Evolutionary conservation across 257 asterid genomes (phyloP).

Genomic region (Fraxinus anomala): DNA sequence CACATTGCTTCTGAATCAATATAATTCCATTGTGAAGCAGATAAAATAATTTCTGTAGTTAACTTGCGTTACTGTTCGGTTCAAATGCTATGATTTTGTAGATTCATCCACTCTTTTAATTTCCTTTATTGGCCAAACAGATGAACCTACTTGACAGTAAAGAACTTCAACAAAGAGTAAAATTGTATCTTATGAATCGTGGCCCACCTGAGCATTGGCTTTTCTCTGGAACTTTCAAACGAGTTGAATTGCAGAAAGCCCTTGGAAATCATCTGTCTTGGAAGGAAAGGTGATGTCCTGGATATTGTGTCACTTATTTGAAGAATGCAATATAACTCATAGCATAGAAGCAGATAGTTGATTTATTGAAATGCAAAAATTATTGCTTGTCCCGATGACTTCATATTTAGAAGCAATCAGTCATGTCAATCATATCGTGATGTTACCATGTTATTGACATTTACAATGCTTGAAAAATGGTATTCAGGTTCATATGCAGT

Average conservation of each 20-base stretch:
- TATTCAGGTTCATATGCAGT: neutral
- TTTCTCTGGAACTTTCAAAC: constrained; percentile 78
- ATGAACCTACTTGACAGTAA: constrained; percentile 84
- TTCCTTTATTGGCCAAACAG: constrained; percentile 40
- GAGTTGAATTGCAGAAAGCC: constrained; percentile 83
- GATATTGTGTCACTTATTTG: constrained; percentile 13
- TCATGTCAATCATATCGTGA: neutral
- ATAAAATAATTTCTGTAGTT: neutral
- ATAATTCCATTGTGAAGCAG: neutral
- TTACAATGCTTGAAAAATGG: neutral
- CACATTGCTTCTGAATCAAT: neutral
- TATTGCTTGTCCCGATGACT: neutral
- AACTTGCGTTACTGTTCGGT: constrained; percentile 1
- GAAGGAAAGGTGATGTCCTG: constrained; percentile 81
- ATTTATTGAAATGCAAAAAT: neutral
- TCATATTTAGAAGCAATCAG: neutral
- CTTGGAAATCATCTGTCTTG: constrained; percentile 91
- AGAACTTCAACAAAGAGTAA: constrained; percentile 91
- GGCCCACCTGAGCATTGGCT: constrained; percentile 98
- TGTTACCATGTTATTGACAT: neutral
- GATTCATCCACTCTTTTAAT: constrained; percentile 17
- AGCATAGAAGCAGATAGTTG: neutral
- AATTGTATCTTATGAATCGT: constrained; percentile 66
- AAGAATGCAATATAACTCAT: constrained; percentile 5
- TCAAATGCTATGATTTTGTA: constrained; percentile 11